These are phyloP conservation scores for Hymenoscyphus albidus DNA, from an alignment of 2,329 filamentous ascomycete genomes.

Conservation along the genomic window DNA sequence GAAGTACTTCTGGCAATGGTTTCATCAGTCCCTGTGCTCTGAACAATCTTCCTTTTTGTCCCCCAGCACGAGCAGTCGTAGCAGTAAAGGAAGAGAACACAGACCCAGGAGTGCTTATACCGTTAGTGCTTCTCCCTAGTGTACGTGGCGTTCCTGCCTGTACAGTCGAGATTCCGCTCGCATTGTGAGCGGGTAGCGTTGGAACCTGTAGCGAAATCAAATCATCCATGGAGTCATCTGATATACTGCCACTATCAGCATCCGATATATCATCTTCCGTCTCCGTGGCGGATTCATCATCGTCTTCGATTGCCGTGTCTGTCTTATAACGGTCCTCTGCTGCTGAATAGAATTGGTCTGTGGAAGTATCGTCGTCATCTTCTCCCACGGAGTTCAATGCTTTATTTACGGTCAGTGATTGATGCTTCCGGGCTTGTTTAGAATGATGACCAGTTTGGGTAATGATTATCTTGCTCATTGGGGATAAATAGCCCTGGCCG, in stretches of 20 bases:
- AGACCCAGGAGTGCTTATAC: slow-evolving; percentile 77
- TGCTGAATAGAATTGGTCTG: slow-evolving; percentile 89
- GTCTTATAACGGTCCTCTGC: slow-evolving; percentile 71
- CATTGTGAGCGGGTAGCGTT: slow-evolving; percentile 69
- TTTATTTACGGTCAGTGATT: slow-evolving; percentile 46
- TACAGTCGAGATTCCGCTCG: slow-evolving; percentile 75
- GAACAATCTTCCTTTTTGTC: slow-evolving; percentile 74
- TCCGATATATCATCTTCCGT: slow-evolving; percentile 59
- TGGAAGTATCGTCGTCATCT: slow-evolving; percentile 76
- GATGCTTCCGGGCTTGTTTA: slow-evolving; percentile 48
- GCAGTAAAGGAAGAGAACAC: slow-evolving; percentile 87
- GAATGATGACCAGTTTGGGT: slow-evolving; percentile 57
- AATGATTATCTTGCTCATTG: slow-evolving; percentile 79
- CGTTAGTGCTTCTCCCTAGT: slow-evolving; percentile 60
- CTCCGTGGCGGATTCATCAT: slow-evolving; percentile 50
- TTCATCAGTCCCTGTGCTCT: slow-evolving; percentile 73
- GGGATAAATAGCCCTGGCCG: slow-evolving; percentile 74
- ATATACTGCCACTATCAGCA: slow-evolving; percentile 52
- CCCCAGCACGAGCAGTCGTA: slow-evolving; percentile 71
- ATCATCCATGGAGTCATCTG: slow-evolving; percentile 88
- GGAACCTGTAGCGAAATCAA: slow-evolving; percentile 87
- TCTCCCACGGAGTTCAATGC: slow-evolving; percentile 56
- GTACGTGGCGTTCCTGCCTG: slow-evolving; percentile 79
- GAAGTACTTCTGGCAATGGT: slow-evolving; percentile 68
- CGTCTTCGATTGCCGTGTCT: slow-evolving; percentile 49